Evolutionary conservation across 352 stramenopile genomes (phyloP).

Genomic region (Pythium folliculosum): DNA sequence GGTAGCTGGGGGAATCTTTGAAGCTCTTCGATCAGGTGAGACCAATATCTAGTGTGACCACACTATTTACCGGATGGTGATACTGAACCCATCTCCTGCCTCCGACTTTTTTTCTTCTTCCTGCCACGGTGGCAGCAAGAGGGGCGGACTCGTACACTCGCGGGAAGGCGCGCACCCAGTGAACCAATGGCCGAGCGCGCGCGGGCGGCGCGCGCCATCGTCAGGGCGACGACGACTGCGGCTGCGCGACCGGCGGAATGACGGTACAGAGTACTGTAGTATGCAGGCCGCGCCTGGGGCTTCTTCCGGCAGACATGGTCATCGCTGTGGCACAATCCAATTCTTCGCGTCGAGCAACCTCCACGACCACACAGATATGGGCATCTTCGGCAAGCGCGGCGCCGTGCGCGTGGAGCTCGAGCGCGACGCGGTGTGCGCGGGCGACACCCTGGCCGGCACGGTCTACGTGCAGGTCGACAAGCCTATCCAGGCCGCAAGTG

Average conservation of each 20-base stretch:
- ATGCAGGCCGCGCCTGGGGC: no score
- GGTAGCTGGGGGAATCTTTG: neutral
- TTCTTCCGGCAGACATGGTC: no score
- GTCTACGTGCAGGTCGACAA: conserved; percentile 2
- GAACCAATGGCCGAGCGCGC: neutral
- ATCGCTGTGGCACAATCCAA: no score
- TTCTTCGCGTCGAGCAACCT: no score
- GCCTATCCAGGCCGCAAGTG: neutral
- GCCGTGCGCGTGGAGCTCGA: conserved; percentile 15
- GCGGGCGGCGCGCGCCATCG: no score
- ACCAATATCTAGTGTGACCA: neutral
- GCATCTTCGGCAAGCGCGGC: conserved; percentile 10
- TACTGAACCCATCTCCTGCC: neutral
- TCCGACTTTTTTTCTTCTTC: neutral
- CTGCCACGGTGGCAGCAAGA: neutral
- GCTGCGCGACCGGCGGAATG: neutral
- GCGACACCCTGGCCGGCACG: neutral
- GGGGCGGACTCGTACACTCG: neutral
- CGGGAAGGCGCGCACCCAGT: neutral
- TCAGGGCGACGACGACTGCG: no score
- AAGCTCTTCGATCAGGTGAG: neutral
- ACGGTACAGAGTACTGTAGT: neutral
- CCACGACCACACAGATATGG: neutral
- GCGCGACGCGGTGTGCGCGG: neutral
- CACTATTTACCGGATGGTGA: neutral